These are phyloP conservation scores for Sporopachydermia cereana DNA, from an alignment of 1,139 yeast genomes.

Conservation along the genomic window DNA sequence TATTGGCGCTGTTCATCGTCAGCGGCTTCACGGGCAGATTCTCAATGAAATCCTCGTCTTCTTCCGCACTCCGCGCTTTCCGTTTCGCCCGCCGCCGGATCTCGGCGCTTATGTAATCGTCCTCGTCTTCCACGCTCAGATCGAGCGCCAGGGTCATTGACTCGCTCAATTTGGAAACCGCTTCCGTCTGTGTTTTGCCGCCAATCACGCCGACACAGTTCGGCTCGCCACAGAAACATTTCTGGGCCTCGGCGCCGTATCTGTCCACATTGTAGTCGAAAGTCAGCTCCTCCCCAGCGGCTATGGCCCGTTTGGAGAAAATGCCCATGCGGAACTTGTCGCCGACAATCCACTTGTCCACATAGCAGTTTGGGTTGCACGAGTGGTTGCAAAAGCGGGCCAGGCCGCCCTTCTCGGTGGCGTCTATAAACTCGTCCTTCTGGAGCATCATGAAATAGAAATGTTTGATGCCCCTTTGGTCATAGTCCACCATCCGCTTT, in stretches of 20 bases:
- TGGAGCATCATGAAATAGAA: conserved; percentile 97
- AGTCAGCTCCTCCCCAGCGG: conserved; percentile 81
- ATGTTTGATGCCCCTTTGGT: conserved; percentile 60
- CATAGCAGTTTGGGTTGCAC: conserved; percentile 87
- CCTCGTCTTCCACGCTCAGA: conserved; percentile 42
- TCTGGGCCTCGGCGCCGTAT: conserved; percentile 89
- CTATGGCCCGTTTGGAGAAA: conserved; percentile 66
- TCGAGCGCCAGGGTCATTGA: conserved; percentile 80
- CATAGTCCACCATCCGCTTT: conserved; percentile 64
- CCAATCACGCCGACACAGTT: conserved; percentile 92
- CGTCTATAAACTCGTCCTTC: conserved; percentile 87
- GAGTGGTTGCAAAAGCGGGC: conserved; percentile 93
- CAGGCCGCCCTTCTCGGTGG: conserved; percentile 75
- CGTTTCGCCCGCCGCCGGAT: conserved; percentile 34
- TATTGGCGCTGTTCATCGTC: conserved; percentile 42
- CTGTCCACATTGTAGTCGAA: conserved; percentile 95
- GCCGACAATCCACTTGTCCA: conserved; percentile 96
- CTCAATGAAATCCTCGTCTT: conserved; percentile 51
- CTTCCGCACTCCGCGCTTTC: conserved; percentile 33
- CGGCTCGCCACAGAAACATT: conserved; percentile 88
- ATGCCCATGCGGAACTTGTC: conserved; percentile 89
- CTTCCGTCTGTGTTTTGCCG: conserved; percentile 92
- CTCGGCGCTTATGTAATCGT: conserved; percentile 11
- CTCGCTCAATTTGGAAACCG: conserved; percentile 74
- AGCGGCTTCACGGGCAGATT: conserved; percentile 46